Evolutionary conservation across 768 basidiomycete genomes (phyloP), one percentile per base, ranked within the genome.

Genomic region (Inosperma sp.): DNA sequence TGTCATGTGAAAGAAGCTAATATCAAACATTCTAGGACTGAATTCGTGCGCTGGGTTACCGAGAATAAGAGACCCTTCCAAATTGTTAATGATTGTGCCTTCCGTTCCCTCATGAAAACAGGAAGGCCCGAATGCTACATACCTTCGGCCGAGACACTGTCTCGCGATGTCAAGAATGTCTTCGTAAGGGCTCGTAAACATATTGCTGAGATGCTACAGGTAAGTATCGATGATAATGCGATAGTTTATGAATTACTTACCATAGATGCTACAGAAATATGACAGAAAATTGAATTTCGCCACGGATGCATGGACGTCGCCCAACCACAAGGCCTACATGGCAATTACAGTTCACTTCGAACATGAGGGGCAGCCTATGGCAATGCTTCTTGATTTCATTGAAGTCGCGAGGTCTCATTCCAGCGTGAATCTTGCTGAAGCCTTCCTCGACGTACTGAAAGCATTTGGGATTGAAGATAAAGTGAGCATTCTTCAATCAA

Each of bases 391-490:
- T 1, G 72, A 75, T 48, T 34, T 73, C 8, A 52, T 68, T 19
- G 71, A 74, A 54, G 64, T 73, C 7, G 36, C 54, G 3, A 26
- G 55, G 53, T 68, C 68, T 0, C 70, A 73, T 41, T 53, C 57
- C 2, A 63, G 71, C 12, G 22, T 54, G 5, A 65, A 62, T 10
- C 56, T 72, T 4, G 68, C 67, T 0, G 29, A n/a, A 1, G 68
- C 60, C n/a, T 68, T 71, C 42, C 50, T 50, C 1, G 23, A 55
- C 7, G 56, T 71, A 4, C 58, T 71, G 5, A 30, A 64, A 33
- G 16, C 31, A n/a, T n/a, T n/a, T n/a, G n/a, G n/a, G 16, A 33
- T 9, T 9, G 9, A 1, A 62, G 65, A 6, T 72, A 64, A 34
- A 63, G 61, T 1, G 61, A 72, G 23, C 40, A 35, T 61, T 4